A percentile compares a stretch with the other conserved stretches of the same genome.
phyloP scores from a whole-genome alignment of 805 yeast species.

The Debaryomyces maramus region DNA sequence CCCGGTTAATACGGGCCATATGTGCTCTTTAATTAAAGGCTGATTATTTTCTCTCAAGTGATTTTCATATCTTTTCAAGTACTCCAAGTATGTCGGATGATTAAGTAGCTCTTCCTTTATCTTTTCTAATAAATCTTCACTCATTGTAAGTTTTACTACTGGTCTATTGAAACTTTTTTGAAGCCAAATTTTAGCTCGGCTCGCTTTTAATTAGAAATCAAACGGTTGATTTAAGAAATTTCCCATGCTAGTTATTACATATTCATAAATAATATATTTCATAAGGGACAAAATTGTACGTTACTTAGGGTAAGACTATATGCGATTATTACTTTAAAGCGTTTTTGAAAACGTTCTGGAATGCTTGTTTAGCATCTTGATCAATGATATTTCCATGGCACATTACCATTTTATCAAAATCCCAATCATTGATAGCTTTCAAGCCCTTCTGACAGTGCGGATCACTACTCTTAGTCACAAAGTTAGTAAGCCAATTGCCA shows the following conservation, averaged over 20 bases:
- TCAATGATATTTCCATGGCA: conserved; percentile 63
- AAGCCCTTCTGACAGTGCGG: conserved; percentile 14
- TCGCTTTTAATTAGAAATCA: too few species aligned
- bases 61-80: neutral
- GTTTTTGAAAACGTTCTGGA: conserved; percentile 15
- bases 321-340: neutral
- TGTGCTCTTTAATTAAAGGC: conserved; percentile 21
- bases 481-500: conserved; percentile 31
- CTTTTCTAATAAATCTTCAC: neutral
- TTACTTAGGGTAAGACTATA: too few species aligned
- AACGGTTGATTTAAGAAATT: too few species aligned
- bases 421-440: conserved; percentile 35
- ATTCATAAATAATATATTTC: too few species aligned
- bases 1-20: conserved; percentile 39
- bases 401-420: conserved; percentile 49
- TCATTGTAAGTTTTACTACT: too few species aligned
- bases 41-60: neutral
- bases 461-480: conserved; percentile 14
- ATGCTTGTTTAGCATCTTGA: conserved; percentile 28
- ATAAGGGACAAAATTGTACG: too few species aligned
- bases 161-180: too few species aligned
- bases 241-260: too few species aligned
- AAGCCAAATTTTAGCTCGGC: too few species aligned
- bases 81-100: neutral
- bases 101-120: neutral